phyloP scores from a whole-genome alignment of 805 yeast species.

The Metschnikowia vanudenii region DNA sequence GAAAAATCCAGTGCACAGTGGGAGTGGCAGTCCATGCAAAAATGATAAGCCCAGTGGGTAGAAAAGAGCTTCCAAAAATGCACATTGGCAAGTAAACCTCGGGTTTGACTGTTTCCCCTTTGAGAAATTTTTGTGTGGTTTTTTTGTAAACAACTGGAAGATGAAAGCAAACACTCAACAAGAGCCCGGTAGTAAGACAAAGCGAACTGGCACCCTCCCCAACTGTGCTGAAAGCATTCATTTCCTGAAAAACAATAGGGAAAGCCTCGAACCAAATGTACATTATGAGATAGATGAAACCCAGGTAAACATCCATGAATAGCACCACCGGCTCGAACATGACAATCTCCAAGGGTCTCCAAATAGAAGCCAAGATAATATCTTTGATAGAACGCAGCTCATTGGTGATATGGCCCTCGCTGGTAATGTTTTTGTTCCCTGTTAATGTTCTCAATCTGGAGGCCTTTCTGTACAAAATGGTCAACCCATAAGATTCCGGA shows the following conservation, averaged over 20 bases:
- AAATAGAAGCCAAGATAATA: constrained; percentile 10
- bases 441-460: constrained; percentile 14
- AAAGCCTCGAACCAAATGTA: constrained; percentile 19
- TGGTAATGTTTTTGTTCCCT: constrained; percentile 14
- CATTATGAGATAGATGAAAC: constrained; percentile 14
- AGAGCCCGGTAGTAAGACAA: constrained; percentile 11
- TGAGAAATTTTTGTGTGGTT: constrained; percentile 9
- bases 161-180: constrained; percentile 8
- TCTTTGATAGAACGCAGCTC: constrained; percentile 5
- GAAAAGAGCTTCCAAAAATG: constrained; percentile 13
- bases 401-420: constrained; percentile 16
- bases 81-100: constrained; percentile 16
- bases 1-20: constrained; percentile 16
- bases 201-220: constrained; percentile 15
- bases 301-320: constrained; percentile 15
- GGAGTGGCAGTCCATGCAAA: constrained; percentile 15
- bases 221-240: constrained; percentile 13
- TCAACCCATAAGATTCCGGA: constrained; percentile 17
- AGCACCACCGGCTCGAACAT: constrained; percentile 17
- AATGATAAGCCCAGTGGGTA: constrained; percentile 15
- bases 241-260: constrained; percentile 14
- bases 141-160: constrained; percentile 9
- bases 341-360: constrained; percentile 15
- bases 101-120: constrained; percentile 8
- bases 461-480: constrained; percentile 16